Evolutionary conservation across 352 stramenopile species (phyloP), one percentile per base, ranked within the genome.

Genomic region (Pythium aquatile): DNA sequence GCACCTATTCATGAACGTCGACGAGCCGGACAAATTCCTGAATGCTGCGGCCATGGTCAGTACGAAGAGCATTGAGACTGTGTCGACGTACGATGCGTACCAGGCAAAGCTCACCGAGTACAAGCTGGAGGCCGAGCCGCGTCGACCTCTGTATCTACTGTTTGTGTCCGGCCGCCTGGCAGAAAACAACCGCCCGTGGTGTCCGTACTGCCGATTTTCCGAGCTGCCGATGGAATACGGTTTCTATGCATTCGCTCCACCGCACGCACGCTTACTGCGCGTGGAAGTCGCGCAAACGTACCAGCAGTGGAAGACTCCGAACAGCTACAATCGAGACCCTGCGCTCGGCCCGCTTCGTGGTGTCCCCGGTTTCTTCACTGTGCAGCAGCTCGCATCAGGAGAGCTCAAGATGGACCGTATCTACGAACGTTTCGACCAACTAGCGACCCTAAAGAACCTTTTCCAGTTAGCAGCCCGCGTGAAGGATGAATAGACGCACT

Each of bases 131-230:
- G 58, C 68, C 4, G 66, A 79, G 10, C 52, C 72, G 0, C 59
- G 75, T 3, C 68, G 75, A 30, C 82, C 80, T 17, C 55, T 82
- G 11, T 92, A 83, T 37, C 42, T 94, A 2, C 66, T 90, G 56
- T 91, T 94, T 61, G 72, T 94, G 0, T 91, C 83, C 0, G 85
- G 83, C 5, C 73, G 77, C 54, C 77, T 92, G 61, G 59, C 53
- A 26, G 65, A 75, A 51, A 94, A 94, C 65, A 84, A 91, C 44
- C 75, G 85, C 2, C 80, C 82, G 47, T 94, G 85, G 83, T 94
- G 85, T 71, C 79, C 81, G 16, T 94, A 90, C 70, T 94, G 85
- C 54, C 83, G 85, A 17, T 92, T 78, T 66, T 88, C 79, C 5
- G 79, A 94, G 63, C 61, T 91, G 30, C 80, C 83, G 1, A 30